Base-by-base conservation (phyloP, 78 protist species). In the Andalucia godoyi region DNA sequence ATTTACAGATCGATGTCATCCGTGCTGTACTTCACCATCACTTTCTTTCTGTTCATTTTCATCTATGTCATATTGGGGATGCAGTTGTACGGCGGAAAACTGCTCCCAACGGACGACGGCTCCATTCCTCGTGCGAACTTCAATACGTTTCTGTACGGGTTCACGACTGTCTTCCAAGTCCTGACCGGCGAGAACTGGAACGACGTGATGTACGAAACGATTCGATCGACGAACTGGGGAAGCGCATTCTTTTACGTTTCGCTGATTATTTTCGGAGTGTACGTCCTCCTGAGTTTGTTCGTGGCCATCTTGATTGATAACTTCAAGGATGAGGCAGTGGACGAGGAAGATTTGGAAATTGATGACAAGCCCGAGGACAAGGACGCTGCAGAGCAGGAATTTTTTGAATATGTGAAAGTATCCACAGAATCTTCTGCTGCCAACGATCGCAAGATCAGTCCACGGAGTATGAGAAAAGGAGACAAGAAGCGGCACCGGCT, bases 141-240 rank as follows among this genome's bases (percentile, higher is more conserved):
- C 6, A 2, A 38, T 36, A 18, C 2, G 25, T 34, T 67, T 0
- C n/a, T 13, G 23, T 43, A 9, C n/a, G 65, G 67, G 45, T 2
- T 34, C 6, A 7, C 46, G 27, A 33, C 62, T 1, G 1, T 30
- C 25, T 57, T 70, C 38, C n/a, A 50, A 15, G 33, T 47, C n/a
- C 10, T 59, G 23, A 50, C 75, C 5, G 75, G 75, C 30, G 75
- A 70, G 18, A 6, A 0, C 17, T 70, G 75, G 75, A n/a, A 8
- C 29, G 65, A 42, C 25, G 38, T 57, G 38, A 42, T 57, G 43
- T 15, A 21, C 25, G 23, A 43, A 8, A 34, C 12, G 6, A 60
- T 60, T 42, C 36, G 4, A 17, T 8, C 45, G 52, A 3, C 46
- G 29, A 17, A 8, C 36, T 8, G 38, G 36, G 4, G 5, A 18